These are phyloP conservation scores for Curvularia sp. DNA, from an alignment of 2,329 filamentous ascomycete genomes.

Conservation along the genomic window DNA sequence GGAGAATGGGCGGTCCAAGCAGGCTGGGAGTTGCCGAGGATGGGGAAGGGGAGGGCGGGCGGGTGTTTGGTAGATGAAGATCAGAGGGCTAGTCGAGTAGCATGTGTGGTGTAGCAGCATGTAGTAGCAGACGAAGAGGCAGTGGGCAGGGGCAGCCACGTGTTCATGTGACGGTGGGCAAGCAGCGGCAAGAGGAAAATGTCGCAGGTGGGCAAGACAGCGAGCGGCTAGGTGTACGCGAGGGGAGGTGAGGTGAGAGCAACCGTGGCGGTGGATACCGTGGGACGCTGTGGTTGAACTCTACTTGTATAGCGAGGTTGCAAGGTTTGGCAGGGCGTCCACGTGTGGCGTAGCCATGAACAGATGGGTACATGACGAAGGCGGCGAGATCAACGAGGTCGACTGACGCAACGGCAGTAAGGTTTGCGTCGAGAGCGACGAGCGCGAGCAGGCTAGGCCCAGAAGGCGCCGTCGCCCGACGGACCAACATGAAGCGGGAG, in stretches of 20 bases:
- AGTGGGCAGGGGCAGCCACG: background rate
- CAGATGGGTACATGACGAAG: background rate
- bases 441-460: conserved; percentile 17
- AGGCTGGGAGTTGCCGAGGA: conserved; percentile 2
- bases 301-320: conserved; percentile 6
- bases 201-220: background rate
- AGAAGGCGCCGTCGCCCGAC: conserved; percentile 7
- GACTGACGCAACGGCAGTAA: background rate
- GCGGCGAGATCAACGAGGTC: background rate
- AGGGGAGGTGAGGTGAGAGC: background rate
- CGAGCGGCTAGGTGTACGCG: no score
- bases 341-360: background rate
- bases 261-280: conserved; percentile 2
- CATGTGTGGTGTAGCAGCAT: background rate
- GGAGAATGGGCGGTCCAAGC: background rate
- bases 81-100: background rate
- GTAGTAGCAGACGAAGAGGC: background rate
- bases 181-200: conserved; percentile 2
- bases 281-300: background rate
- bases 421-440: background rate
- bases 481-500: background rate
- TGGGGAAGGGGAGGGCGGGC: background rate
- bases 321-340: conserved; percentile 3
- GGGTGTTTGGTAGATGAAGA: conserved; percentile 1
- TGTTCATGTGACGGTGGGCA: conserved; percentile 14